Percentiles rank a stretch among this genome's conserved stretches.
Conservation (phyloP, 306 rosid genomes). For the Corylus avellana region DNA sequence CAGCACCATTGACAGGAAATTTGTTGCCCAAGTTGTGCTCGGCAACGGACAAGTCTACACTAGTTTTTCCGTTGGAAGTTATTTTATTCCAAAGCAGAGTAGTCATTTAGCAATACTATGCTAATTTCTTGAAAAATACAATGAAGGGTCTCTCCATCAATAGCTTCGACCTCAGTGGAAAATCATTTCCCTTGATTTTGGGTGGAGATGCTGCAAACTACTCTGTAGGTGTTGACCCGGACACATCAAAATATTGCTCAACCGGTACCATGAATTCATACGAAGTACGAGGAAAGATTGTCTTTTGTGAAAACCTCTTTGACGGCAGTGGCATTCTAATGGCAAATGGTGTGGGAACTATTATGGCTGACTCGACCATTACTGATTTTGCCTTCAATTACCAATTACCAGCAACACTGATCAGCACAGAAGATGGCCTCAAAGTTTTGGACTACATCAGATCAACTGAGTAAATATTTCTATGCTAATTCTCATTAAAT, state of each 20-base stretch:
- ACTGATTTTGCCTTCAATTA: slow-evolving; percentile 15
- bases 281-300: slow-evolving; percentile 24
- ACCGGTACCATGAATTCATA: slow-evolving; percentile 14
- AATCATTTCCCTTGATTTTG: slow-evolving; percentile 30
- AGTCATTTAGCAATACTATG: not conserved
- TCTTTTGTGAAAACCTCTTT: slow-evolving; percentile 14
- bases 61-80: not conserved
- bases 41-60: slow-evolving; percentile 26
- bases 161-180: slow-evolving; percentile 24
- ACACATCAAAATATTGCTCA: slow-evolving; percentile 14
- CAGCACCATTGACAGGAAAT: slow-evolving; percentile 34
- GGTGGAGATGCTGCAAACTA: slow-evolving; percentile 45
- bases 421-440: slow-evolving; percentile 25
- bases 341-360: slow-evolving; percentile 29
- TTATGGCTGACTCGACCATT: slow-evolving; percentile 15
- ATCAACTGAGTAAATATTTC: slow-evolving; percentile 22
- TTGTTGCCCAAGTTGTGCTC: slow-evolving; percentile 30
- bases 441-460: slow-evolving; percentile 30
- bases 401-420: slow-evolving; percentile 26
- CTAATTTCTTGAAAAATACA: not conserved
- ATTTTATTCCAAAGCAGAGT: not conserved
- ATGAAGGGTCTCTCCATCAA: slow-evolving; percentile 34
- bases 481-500: not conserved
- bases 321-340: slow-evolving; percentile 20
- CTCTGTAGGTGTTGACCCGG: slow-evolving; percentile 25